Evolutionary conservation across 805 yeast genomes (phyloP).

Genomic region (Saccharomycopsis schoenii): DNA sequence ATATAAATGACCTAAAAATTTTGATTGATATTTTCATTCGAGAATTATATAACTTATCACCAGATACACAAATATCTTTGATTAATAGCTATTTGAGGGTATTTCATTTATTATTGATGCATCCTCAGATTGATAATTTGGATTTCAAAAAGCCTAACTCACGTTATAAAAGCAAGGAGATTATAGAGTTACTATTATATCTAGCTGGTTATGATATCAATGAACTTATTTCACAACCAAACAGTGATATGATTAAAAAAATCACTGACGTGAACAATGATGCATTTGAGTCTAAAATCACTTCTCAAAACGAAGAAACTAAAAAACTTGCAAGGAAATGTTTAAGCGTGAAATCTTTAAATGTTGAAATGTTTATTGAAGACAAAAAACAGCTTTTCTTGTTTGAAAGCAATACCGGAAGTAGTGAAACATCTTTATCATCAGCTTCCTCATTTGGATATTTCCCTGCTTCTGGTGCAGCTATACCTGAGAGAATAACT

Average conservation of each 20-base stretch:
- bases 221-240: slow-evolving; percentile 5
- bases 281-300: neutral
- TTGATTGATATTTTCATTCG: slow-evolving; percentile 48
- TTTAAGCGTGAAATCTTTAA: slow-evolving; percentile 13
- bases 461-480: slow-evolving; percentile 8
- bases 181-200: slow-evolving; percentile 14
- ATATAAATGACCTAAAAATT: slow-evolving; percentile 46
- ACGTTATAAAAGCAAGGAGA: slow-evolving; percentile 15
- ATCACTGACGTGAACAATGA: neutral
- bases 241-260: slow-evolving; percentile 3
- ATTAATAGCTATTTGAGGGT: slow-evolving; percentile 43
- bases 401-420: neutral
- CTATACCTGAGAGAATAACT: slow-evolving; percentile 11
- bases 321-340: slow-evolving; percentile 16
- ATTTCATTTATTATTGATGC: slow-evolving; percentile 38
- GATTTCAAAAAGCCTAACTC: slow-evolving; percentile 1
- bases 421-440: slow-evolving; percentile 1
- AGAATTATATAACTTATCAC: slow-evolving; percentile 41
- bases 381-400: neutral
- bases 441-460: slow-evolving; percentile 13
- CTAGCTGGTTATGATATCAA: slow-evolving; percentile 10
- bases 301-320: slow-evolving; percentile 5
- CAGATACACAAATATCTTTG: slow-evolving; percentile 27
- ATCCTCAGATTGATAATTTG: slow-evolving; percentile 32
- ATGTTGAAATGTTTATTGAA: slow-evolving; percentile 11